Conservation (phyloP, 2,329 filamentous ascomycete species). For the Emergomyces pasteurianus region DNA sequence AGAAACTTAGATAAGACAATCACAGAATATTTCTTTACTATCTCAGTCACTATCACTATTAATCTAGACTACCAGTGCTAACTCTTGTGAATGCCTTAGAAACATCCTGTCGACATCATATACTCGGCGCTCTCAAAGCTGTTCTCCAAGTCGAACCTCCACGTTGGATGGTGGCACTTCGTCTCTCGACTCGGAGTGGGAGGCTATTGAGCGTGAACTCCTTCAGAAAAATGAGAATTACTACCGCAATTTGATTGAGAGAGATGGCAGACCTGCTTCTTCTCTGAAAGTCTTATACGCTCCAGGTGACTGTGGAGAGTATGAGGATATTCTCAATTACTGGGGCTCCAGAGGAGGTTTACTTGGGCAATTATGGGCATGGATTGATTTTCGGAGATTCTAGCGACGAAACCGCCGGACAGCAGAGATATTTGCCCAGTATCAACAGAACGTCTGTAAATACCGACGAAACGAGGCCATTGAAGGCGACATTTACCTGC, state of each 20-base stretch:
- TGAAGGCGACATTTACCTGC: slow-evolving; percentile 1
- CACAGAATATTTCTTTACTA: too few relatives aligned
- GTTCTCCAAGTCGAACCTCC: not conserved
- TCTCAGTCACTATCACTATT: too few relatives aligned
- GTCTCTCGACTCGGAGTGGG: too few relatives aligned
- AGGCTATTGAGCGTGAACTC: too few relatives aligned
- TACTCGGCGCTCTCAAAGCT: not conserved
- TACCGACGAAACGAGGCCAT: slow-evolving; percentile 2
- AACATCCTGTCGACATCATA: not conserved
- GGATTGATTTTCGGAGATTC: slow-evolving; percentile 1
- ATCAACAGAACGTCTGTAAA: not conserved
- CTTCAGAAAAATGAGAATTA: not conserved
- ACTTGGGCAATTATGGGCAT: not conserved
- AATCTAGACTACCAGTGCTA: not conserved
- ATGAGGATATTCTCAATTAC: not conserved
- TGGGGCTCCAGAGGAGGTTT: not conserved
- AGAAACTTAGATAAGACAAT: too few relatives aligned
- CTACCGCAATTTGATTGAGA: not conserved
- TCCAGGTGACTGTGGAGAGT: not conserved
- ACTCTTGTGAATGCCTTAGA: not conserved
- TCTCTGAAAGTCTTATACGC: not conserved
- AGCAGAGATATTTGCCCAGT: not conserved
- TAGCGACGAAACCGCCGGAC: slow-evolving; percentile 1
- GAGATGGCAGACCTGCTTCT: not conserved
- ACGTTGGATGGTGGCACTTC: too few relatives aligned